phyloP scores from a whole-genome alignment of 2,329 filamentous ascomycete genomes.

The Diaporthe vexans region DNA sequence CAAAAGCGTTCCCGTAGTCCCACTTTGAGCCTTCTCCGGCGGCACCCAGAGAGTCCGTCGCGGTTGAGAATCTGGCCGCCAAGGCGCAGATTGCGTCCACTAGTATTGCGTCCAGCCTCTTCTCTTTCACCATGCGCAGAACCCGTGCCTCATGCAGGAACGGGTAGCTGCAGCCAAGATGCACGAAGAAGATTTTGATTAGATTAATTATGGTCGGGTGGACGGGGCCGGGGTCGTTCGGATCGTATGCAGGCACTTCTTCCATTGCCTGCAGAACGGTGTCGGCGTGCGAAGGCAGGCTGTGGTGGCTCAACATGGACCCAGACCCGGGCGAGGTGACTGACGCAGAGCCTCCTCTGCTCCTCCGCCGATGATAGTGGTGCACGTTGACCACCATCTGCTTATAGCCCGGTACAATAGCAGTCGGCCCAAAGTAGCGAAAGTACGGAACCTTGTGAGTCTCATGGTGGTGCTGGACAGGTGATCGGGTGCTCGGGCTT shows the following conservation, averaged over 20 bases:
- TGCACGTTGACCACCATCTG: conserved; percentile 83
- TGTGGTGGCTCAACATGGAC: conserved; percentile 50
- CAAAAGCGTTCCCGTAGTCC: conserved; percentile 83
- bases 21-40: conserved; percentile 68
- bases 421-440: conserved; percentile 90
- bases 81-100: conserved; percentile 89
- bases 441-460: conserved; percentile 86
- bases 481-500: conserved; percentile 58
- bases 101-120: conserved; percentile 84
- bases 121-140: conserved; percentile 81
- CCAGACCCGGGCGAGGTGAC: conserved; percentile 60
- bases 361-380: conserved; percentile 75
- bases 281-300: conserved; percentile 56
- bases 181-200: conserved; percentile 83
- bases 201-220: conserved; percentile 82
- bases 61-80: conserved; percentile 83
- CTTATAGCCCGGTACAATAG: conserved; percentile 92
- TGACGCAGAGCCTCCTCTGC: conserved; percentile 70
- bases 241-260: conserved; percentile 81
- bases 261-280: conserved; percentile 60
- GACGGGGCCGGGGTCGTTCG: conserved; percentile 77
- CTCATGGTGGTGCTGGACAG: conserved; percentile 63
- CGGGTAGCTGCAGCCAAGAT: conserved; percentile 88
- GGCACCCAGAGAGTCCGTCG: conserved; percentile 63
- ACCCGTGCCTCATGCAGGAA: conserved; percentile 83